A percentile compares a stretch with the other conserved stretches of the same genome.
Conservation (phyloP, 2,329 filamentous ascomycete genomes). For the Fusarium papillatum region DNA sequence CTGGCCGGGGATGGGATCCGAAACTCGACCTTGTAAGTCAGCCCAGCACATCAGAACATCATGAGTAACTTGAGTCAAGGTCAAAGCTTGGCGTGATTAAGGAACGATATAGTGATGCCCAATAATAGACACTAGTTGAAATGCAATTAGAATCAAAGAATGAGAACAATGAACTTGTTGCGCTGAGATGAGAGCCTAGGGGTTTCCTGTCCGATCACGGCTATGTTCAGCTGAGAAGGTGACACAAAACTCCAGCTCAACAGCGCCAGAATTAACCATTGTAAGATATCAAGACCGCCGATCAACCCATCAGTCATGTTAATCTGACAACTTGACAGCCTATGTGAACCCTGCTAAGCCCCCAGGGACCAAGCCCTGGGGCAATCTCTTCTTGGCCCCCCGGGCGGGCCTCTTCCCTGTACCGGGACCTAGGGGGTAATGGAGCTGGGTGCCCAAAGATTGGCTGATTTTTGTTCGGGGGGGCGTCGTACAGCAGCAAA, state of each 20-base stretch:
- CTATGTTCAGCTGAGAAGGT: neutral
- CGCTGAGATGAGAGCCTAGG: neutral
- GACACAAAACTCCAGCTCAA: neutral
- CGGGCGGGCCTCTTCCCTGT: neutral
- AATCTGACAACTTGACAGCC: neutral
- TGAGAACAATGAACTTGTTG: neutral
- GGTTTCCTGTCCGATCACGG: neutral
- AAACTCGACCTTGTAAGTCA: neutral
- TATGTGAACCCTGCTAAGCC: neutral
- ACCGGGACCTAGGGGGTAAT: neutral
- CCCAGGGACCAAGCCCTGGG: neutral
- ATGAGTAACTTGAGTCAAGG: neutral
- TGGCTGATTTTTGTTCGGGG: neutral
- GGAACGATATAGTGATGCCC: neutral
- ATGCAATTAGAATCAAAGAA: neutral
- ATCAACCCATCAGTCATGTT: conserved; percentile 1
- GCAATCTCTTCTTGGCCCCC: neutral
- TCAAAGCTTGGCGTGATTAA: neutral
- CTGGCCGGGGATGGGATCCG: neutral
- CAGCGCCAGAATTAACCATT: neutral
- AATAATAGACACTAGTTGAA: neutral
- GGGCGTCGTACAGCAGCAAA: neutral
- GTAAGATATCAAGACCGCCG: neutral
- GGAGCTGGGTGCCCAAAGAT: neutral
- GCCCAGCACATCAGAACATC: neutral